Base-by-base conservation (phyloP, 352 stramenopile species). In the Pythium angustatum region DNA sequence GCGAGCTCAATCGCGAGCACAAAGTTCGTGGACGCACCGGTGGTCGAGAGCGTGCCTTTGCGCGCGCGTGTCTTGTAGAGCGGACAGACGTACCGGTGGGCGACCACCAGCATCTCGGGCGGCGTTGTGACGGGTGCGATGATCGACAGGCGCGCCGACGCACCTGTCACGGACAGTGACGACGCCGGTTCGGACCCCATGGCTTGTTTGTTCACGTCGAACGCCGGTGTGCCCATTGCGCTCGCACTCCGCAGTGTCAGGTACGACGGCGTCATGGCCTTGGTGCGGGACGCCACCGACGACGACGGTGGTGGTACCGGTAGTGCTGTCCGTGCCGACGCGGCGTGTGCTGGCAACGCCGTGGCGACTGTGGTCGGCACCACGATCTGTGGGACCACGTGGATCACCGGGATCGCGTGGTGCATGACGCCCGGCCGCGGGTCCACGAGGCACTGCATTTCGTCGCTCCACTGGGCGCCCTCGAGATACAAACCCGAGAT, bases 11-110 rank as follows among this genome's bases (percentile, higher is more conserved):
- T 88, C 7, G 91, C 77, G 8, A 98, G 68, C 27, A 98, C 85
- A 59, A 96, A 96, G 77, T 97, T 98, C 21, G 92, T 98, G 8
- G 85, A 96, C 64, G 94, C 97, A 31, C 94, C 94, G 1, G 91
- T 98, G 1, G 94, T 98, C 27, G 83, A 96, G 26, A 98, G 66
- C 14, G 89, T 94, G 11, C 94, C 94, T 64, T 96, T 95, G 9
- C 94, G 72, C 34, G 86, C 79, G 0, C 76, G 68, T 0, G 92
- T 98, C 68, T 97, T 98, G 80, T 98, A 98, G 19, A 97, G 76
- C 7, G 93, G 94, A 40, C 93, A 98, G n/a, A 75, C 71, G 70
- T 98, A 98, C 52, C 72, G 72, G 48, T 50, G 14, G 2, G 54
- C 47, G 28, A 61, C n/a, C 21, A 55, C 38, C 10, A 69, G 43